Evolutionary conservation across 495 filamentous ascomycete genomes (phyloP), one percentile per base, ranked within the genome.

Genomic region (Xylaria curta): DNA sequence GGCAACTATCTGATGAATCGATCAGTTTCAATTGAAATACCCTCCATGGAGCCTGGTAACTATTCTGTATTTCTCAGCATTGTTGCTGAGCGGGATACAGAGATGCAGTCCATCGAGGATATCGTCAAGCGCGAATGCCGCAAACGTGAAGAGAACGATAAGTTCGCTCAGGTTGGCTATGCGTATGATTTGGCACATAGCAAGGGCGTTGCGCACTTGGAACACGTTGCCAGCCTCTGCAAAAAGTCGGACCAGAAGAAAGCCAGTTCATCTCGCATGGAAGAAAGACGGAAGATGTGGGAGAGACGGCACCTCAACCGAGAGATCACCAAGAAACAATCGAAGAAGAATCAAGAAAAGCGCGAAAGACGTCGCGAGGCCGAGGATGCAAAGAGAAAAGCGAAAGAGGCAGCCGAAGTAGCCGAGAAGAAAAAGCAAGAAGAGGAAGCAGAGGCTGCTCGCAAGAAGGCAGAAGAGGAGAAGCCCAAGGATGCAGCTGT

Each of bases 151-250:
- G 83, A 86, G 76, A 86, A 86, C 68, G 93, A 95, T 73, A 98
- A 98, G 81, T 85, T 98, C 3, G 89, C 94, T 8, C 91, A 94
- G 74, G 90, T 96, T 2, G 95, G 94, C 15, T 88, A 91, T 42
- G 91, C 91, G 3, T 97, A 97, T 71, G 95, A 97, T 78, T 82
- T 97, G n/a, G 94, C 95, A 1, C 93, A 97, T 78, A 93, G 91
- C 66, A 95, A 95, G 79, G 93, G 90, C 19, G 81, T 84, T 4
- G 81, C 82, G 4, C 87, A 93, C 33, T 84, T 93, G 21, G 90
- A 75, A 84, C 91, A 75, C 70, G 85, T 81, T 83, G 92, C 80
- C 85, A 88, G 80, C 72, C 76, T 84, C 40, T 82, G 85, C 74
- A 85, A 86, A 78, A 76, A 76, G 72, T 77, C 77, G 21, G 83